phyloP scores from a whole-genome alignment of 2,329 filamentous ascomycete genomes.

The Exophiala calicioides region DNA sequence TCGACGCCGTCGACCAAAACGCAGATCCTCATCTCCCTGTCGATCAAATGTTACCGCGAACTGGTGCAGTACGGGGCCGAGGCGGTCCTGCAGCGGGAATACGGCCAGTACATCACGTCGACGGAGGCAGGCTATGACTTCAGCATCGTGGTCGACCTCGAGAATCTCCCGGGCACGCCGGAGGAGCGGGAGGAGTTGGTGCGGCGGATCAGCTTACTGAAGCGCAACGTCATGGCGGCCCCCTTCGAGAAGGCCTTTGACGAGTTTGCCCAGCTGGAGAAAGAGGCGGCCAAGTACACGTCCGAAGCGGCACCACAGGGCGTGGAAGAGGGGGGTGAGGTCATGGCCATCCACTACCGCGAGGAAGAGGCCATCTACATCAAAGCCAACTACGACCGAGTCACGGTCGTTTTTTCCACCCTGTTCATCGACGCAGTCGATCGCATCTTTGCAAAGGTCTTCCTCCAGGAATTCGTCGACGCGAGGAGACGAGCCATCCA shows the following conservation, averaged over 20 bases:
- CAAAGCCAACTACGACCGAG: constrained; percentile 94
- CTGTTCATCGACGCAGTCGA: constrained; percentile 98
- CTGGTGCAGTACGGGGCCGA: constrained; percentile 91
- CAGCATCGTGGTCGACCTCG: constrained; percentile 85
- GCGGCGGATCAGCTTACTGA: constrained; percentile 82
- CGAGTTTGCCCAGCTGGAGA: constrained; percentile 81
- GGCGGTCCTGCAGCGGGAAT: constrained; percentile 88
- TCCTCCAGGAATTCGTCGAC: constrained; percentile 98
- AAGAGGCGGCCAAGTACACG: constrained; percentile 88
- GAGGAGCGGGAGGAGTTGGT: constrained; percentile 86
- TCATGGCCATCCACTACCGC: constrained; percentile 96
- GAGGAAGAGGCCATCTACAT: constrained; percentile 99
- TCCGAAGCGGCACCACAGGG: constrained; percentile 93
- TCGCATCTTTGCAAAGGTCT: constrained; percentile 95
- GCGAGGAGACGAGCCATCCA: constrained; percentile 92
- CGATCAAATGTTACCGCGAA: constrained; percentile 92
- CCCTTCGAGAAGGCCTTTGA: constrained; percentile 97
- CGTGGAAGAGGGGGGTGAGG: constrained; percentile 81
- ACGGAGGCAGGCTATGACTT: constrained; percentile 95
- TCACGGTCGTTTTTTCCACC: constrained; percentile 98
- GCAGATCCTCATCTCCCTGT: constrained; percentile 90
- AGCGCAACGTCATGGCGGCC: constrained; percentile 98
- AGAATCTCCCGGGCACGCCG: constrained; percentile 78
- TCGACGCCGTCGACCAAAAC: constrained; percentile 93
- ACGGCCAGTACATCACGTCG: constrained; percentile 83